These are phyloP conservation scores for Eucalyptus guilfoylei DNA, from an alignment of 345 rosid genomes.

Conservation along the genomic window DNA sequence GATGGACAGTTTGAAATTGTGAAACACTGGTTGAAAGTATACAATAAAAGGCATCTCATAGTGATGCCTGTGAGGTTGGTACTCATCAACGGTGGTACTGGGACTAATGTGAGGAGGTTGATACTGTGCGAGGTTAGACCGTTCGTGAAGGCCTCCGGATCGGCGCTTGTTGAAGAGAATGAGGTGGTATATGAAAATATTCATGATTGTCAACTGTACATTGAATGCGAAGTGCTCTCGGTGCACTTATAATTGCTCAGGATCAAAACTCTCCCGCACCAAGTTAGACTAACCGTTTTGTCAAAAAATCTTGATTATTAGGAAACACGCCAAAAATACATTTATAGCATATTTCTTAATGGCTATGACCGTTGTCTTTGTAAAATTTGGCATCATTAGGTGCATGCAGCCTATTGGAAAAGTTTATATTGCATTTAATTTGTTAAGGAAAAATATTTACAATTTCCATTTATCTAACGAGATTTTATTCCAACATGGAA, in stretches of 20 bases:
- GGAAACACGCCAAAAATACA: neutral
- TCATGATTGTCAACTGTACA: neutral
- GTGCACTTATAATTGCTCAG: neutral
- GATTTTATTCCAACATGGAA: no score
- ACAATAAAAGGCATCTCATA: neutral
- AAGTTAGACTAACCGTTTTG: neutral
- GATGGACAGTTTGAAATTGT: neutral
- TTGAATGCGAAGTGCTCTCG: neutral
- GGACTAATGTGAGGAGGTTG: neutral
- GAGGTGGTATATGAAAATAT: neutral
- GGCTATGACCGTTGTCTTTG: neutral
- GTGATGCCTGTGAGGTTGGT: neutral
- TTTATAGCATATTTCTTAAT: neutral
- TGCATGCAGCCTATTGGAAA: neutral
- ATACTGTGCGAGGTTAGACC: neutral
- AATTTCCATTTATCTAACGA: neutral
- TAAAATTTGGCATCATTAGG: neutral
- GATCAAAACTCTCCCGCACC: neutral
- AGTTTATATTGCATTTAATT: neutral
- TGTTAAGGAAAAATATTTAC: neutral
- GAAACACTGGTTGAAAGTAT: neutral
- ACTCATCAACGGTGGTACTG: neutral
- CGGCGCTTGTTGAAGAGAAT: neutral
- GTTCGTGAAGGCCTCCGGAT: neutral
- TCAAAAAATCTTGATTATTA: neutral